Base-by-base conservation (phyloP, 768 basidiomycete species). In the Postia placenta region DNA sequence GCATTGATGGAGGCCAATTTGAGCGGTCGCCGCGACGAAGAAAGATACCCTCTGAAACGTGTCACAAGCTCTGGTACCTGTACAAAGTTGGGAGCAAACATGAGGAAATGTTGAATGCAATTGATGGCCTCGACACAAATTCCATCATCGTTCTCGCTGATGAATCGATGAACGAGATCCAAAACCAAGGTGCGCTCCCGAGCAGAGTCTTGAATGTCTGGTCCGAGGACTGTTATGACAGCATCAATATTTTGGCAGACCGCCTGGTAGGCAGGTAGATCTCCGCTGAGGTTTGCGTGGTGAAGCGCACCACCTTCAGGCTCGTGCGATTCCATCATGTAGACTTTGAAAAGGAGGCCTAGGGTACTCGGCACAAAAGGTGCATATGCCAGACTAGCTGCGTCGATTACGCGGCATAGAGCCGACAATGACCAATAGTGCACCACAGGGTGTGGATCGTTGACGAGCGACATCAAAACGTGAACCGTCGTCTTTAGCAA, bases 1-100 rank as follows among this genome's bases (percentile, higher is more conserved):
- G 90, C 92, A 61, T 97, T 92, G 65, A 98, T 95, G 0, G 94
- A 90, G 11, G 94, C 93, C 4, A 95, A 76, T 67, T 94, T 96
- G 47, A 96, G 76, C 4, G 92, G 88, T 35, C 92, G 72, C 14
- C 89, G 77, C 7, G 85, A 75, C 0, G 92, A 95, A 0, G 81
- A 79, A 19, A 98, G 76, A 65, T 97, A 80, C 1, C 73, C 69
- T 38, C 89, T 78, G 67, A 98, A 92, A 28, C 76, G 82, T 36
- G 75, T 70, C 22, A 97, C 86, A 6, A 94, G 74, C 30, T 81
- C 80, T 0, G 92, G 87, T 11, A 93, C 79, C 51, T 92, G 75
- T 49, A 92, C 81, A 46, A 90, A 77, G 53, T 89, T 81, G 0
- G 92, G 86, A 0, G 90, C 86, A 56, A 98, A 98, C 83, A 99